phyloP scores from a whole-genome alignment of 306 rosid species.

The Cercis canadensis region DNA sequence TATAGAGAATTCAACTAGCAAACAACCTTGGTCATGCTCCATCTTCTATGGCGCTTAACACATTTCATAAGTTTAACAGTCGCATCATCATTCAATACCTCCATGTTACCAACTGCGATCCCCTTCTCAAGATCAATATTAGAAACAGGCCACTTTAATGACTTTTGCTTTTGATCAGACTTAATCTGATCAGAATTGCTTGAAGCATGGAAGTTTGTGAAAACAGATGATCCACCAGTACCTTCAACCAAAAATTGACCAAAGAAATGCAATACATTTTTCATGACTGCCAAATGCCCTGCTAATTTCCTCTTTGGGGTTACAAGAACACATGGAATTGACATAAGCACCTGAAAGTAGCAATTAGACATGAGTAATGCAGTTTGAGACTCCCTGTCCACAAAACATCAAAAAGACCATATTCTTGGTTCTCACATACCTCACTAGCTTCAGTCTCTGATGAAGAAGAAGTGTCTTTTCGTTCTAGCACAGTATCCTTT shows the following conservation, averaged over 20 bases:
- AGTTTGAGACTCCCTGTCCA: slow-evolving; percentile 16
- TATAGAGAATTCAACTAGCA: slow-evolving; percentile 37
- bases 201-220: slow-evolving; percentile 70
- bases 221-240: slow-evolving; percentile 90
- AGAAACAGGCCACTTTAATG: slow-evolving; percentile 65
- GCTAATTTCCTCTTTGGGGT: slow-evolving; percentile 90
- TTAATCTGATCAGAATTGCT: slow-evolving; percentile 65
- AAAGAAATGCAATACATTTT: slow-evolving; percentile 87
- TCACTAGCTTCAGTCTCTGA: slow-evolving; percentile 77
- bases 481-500: slow-evolving; percentile 69
- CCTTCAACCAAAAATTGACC: slow-evolving; percentile 94
- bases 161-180: slow-evolving; percentile 69
- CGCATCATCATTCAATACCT: slow-evolving; percentile 60
- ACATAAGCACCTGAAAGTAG: slow-evolving; percentile 78
- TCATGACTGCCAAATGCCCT: slow-evolving; percentile 92
- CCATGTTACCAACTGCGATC: slow-evolving; percentile 47
- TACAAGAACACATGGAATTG: slow-evolving; percentile 85
- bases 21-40: slow-evolving; percentile 88
- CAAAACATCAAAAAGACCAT: slow-evolving; percentile 24
- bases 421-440: slow-evolving; percentile 56
- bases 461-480: slow-evolving; percentile 65
- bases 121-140: slow-evolving; percentile 70
- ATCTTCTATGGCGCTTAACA: slow-evolving; percentile 91
- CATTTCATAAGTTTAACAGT: slow-evolving; percentile 62
- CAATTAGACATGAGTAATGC: slow-evolving; percentile 39